Percentiles rank a stretch among this genome's conserved stretches.
Conservation (phyloP, 495 filamentous ascomycete species). For the Hyaloscypha hepaticicola region DNA sequence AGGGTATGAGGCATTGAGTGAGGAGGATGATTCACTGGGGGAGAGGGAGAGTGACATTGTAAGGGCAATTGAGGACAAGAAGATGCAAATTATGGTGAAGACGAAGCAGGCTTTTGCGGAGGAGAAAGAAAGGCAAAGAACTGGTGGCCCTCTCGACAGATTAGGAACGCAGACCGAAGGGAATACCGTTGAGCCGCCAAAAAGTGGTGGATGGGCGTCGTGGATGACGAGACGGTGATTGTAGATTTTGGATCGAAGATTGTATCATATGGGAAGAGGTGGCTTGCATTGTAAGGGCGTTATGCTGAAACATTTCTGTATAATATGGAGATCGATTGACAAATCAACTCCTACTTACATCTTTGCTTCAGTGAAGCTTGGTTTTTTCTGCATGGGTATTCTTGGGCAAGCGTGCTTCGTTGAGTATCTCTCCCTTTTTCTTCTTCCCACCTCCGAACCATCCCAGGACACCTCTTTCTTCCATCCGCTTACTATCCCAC, state of each 20-base stretch:
- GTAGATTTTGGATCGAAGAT: constrained; percentile 18
- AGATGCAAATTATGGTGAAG: constrained; percentile 33
- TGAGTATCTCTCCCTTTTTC: not conserved
- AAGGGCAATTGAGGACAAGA: constrained; percentile 38
- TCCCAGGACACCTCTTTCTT: not conserved
- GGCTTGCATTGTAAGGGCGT: constrained; percentile 28
- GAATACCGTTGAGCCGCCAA: constrained; percentile 20
- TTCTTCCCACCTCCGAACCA: not conserved
- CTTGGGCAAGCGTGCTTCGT: not conserved
- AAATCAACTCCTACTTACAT: constrained; percentile 3
- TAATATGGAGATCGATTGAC: constrained; percentile 10
- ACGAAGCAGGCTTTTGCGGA: constrained; percentile 47
- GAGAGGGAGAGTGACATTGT: constrained; percentile 40
- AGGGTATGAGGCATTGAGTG: constrained; percentile 38
- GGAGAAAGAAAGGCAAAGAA: constrained; percentile 48
- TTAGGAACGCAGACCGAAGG: constrained; percentile 32
- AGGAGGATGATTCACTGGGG: constrained; percentile 39
- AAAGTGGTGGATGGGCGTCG: constrained; percentile 28
- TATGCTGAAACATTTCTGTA: constrained; percentile 1
- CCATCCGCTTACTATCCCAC: not conserved
- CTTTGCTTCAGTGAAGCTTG: constrained; percentile 1
- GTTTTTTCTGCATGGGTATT: not conserved
- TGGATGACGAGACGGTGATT: constrained; percentile 27
- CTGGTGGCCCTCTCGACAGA: constrained; percentile 49
- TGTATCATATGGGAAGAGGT: constrained; percentile 32